Base-by-base conservation (phyloP, 2,329 filamentous ascomycete species). In the Arthrocladium fulminans region DNA sequence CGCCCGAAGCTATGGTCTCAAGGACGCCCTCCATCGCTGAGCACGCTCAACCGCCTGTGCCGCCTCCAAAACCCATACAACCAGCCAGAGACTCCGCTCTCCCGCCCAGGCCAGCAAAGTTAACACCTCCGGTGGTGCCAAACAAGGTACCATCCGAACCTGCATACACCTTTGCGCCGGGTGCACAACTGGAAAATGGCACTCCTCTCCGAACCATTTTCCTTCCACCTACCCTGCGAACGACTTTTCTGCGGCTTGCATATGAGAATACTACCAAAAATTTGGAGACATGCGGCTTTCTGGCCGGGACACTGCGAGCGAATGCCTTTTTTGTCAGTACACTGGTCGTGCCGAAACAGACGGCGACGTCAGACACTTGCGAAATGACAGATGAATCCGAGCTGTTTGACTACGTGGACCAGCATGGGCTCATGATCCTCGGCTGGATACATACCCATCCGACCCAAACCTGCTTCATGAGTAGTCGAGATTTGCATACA, bases 381-480 rank as follows among this genome's bases (percentile, higher is more conserved):
- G 90, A 97, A 66, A 97, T 88, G 17, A 80, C 88, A 41, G 92
- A 96, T 56, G 88, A 94, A 64, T 77, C 79, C 24, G 80, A 81
- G 0, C 75, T 96, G 23, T 89, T 96, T 58, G 88, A 95, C 49
- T 96, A 90, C 64, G 94, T 89, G 61, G 86, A 92, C 59, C 51
- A 55, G 39, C 80, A 94, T 60, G 86, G 94, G 52, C 68, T 97
- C 29, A 79, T 95, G 65, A 81, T 94, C 46, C 75, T 95, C 3
- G 90, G 90, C 32, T 98, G 92, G 92, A 98, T 98, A 52, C 92
- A 98, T 63, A 98, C 92, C 0, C 92, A 98, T 64, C 92, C 92
- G 0, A 88, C 84, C 0, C 92, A 98, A 68, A 94, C 88, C 0
- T 98, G 92, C 66, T 98, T 98, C 65, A 94, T 98, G 86, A 95